These are phyloP conservation scores for Apiospora rasikravindrae DNA, from an alignment of 2,329 filamentous ascomycete genomes.

Conservation along the genomic window DNA sequence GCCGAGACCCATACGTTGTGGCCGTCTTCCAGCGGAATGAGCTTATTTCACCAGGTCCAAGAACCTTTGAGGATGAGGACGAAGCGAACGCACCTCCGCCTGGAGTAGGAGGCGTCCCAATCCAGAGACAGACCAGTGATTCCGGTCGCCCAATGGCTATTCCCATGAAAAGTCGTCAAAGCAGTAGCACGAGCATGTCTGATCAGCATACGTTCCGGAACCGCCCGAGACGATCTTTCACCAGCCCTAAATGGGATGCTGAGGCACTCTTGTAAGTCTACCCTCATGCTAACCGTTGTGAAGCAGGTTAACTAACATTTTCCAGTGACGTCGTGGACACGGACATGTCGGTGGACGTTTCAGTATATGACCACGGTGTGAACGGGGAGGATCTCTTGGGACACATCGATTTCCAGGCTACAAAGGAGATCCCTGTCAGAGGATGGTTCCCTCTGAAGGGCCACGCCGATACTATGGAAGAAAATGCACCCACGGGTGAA, in stretches of 20 bases:
- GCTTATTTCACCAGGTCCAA: slow-evolving; percentile 87
- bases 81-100: slow-evolving; percentile 56
- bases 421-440: slow-evolving; percentile 71
- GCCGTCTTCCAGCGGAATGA: slow-evolving; percentile 97
- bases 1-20: slow-evolving; percentile 91
- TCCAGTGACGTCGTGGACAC: slow-evolving; percentile 88
- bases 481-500: slow-evolving; percentile 82
- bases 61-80: slow-evolving; percentile 65
- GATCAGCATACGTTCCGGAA: slow-evolving; percentile 68
- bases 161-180: slow-evolving; percentile 95
- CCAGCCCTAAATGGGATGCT: slow-evolving; percentile 93
- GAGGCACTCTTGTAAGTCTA: slow-evolving; percentile 87
- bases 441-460: slow-evolving; percentile 86
- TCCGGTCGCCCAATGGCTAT: slow-evolving; percentile 89
- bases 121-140: slow-evolving; percentile 77
- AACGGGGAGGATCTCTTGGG: slow-evolving; percentile 86
- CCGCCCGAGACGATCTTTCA: slow-evolving; percentile 64
- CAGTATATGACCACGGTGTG: slow-evolving; percentile 85
- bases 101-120: slow-evolving; percentile 62
- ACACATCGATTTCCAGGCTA: slow-evolving; percentile 81
- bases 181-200: slow-evolving; percentile 86
- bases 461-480: slow-evolving; percentile 71
- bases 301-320: slow-evolving; percentile 25
- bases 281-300: not conserved
- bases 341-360: slow-evolving; percentile 88